These are phyloP conservation scores for Trebouxia sp. DNA, from an alignment of 139 green algal species.

Conservation along the genomic window DNA sequence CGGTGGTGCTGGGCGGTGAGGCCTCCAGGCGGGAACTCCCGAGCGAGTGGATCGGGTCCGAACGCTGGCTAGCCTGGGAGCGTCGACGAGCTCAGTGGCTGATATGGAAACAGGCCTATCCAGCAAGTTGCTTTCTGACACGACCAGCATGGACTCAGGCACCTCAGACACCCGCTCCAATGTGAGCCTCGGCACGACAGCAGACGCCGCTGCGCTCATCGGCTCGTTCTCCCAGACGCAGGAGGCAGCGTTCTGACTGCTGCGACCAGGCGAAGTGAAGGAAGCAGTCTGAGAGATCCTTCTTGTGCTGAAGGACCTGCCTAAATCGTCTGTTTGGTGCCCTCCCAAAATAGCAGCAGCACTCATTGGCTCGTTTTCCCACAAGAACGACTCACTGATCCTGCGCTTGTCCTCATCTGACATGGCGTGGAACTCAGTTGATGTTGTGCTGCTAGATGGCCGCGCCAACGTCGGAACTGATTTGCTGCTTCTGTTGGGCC, in stretches of 20 bases:
- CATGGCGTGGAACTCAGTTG: neutral
- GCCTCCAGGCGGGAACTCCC: neutral
- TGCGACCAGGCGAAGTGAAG: neutral
- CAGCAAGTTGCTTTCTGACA: no score
- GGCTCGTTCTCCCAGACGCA: conserved; percentile 17
- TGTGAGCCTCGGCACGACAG: neutral
- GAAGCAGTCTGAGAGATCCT: neutral
- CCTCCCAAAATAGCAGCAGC: neutral
- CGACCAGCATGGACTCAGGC: neutral
- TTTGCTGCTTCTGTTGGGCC: neutral
- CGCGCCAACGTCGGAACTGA: neutral
- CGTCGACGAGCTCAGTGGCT: no score
- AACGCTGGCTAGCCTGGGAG: no score
- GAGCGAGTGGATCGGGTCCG: neutral
- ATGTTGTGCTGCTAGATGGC: neutral
- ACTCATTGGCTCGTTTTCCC: conserved; percentile 21
- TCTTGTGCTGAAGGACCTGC: neutral
- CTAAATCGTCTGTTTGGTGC: neutral
- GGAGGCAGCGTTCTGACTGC: neutral
- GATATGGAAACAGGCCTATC: no score
- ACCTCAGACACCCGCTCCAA: conserved; percentile 8
- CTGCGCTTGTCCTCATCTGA: neutral
- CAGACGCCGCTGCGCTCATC: conserved; percentile 3
- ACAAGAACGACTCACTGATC: neutral
- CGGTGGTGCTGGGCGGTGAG: neutral